phyloP scores from a whole-genome alignment of 2,329 filamentous ascomycete species.

The Cladosporium velox region DNA sequence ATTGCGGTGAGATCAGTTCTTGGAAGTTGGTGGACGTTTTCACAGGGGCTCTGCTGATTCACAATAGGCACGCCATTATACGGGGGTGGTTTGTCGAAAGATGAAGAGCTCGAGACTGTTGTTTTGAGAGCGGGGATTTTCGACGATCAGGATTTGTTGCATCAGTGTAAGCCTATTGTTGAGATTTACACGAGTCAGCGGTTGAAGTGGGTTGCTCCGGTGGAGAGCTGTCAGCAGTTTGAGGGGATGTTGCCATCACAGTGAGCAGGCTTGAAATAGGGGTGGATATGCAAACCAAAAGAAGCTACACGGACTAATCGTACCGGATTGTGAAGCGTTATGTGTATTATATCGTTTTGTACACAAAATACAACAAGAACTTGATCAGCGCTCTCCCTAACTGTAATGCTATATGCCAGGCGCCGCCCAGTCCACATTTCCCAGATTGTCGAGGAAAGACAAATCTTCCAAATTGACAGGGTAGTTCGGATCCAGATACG shows the following conservation, averaged over 20 bases:
- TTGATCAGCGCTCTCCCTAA: neutral
- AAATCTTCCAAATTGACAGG: slow-evolving; percentile 38
- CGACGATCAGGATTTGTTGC: slow-evolving; percentile 4
- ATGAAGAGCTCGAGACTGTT: neutral
- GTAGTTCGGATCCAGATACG: slow-evolving; percentile 39
- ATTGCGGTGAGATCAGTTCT: slow-evolving; percentile 1
- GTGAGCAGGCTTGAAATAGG: neutral
- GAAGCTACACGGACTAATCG: neutral
- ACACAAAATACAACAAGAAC: neutral
- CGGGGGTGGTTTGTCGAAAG: neutral
- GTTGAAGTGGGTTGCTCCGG: slow-evolving; percentile 5
- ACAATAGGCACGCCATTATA: neutral
- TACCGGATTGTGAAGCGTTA: neutral
- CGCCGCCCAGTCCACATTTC: slow-evolving; percentile 14
- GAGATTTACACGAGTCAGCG: slow-evolving; percentile 14
- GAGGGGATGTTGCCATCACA: slow-evolving; percentile 15
- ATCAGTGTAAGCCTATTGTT: neutral
- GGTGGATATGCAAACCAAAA: neutral
- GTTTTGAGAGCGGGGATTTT: slow-evolving; percentile 11
- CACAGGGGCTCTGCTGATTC: neutral
- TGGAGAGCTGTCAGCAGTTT: slow-evolving; percentile 9
- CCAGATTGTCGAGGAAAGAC: slow-evolving; percentile 34
- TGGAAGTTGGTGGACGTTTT: neutral
- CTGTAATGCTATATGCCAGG: slow-evolving; percentile 1
- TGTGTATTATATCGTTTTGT: neutral